Percentiles rank a stretch among this genome's conserved stretches.
Evolutionary conservation across 495 filamentous ascomycete genomes (phyloP).

Genomic region (Alectoria sarmentosa): DNA sequence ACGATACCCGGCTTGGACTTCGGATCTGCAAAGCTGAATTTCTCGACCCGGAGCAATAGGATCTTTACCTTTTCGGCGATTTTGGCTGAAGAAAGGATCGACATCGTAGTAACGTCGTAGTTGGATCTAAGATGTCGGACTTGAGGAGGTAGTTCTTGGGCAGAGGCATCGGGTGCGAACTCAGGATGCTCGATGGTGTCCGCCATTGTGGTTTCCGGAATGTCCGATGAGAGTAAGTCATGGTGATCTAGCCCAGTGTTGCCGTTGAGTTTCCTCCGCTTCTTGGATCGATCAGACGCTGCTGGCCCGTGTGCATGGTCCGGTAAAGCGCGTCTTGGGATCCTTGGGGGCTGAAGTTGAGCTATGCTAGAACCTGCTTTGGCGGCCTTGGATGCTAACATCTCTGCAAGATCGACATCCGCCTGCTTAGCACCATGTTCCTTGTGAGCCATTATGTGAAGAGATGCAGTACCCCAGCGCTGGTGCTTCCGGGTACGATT

Average conservation of each 20-base stretch:
- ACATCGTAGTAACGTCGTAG: constrained; percentile 24
- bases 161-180: not conserved
- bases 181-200: not conserved
- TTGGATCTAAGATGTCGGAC: constrained; percentile 10
- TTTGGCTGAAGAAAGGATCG: constrained; percentile 47
- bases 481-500: not conserved
- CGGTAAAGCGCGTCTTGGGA: not conserved
- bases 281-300: not conserved
- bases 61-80: constrained; percentile 45
- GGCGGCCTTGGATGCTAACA: not conserved
- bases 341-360: not conserved
- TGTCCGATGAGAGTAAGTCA: not conserved
- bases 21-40: constrained; percentile 20
- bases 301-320: not conserved
- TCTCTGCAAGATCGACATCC: not conserved
- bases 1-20: constrained; percentile 31
- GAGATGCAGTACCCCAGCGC: not conserved
- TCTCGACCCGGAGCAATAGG: constrained; percentile 29
- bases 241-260: constrained; percentile 3
- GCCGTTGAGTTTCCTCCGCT: constrained; percentile 10
- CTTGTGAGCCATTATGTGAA: constrained; percentile 2
- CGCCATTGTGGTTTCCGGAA: not conserved
- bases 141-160: constrained; percentile 10
- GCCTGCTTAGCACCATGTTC: not conserved
- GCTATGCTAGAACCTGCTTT: not conserved